phyloP scores from a whole-genome alignment of 352 stramenopile species.

The Phytophthora pistaciae region DNA sequence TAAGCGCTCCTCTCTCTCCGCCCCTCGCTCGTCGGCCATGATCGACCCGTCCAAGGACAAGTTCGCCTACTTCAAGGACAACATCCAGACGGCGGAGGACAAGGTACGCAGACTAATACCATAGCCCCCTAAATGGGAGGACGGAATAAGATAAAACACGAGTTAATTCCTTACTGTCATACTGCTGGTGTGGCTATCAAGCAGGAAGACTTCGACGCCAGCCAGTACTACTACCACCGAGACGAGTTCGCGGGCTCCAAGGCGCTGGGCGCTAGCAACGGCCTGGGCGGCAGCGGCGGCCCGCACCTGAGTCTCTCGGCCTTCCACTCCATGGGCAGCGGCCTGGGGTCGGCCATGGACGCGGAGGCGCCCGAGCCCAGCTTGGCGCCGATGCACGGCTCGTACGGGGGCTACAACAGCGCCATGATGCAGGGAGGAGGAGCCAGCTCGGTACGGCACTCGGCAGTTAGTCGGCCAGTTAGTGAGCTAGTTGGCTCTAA shows the following conservation, averaged over 20 bases:
- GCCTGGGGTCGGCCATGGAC: constrained; percentile 39
- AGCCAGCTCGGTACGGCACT: constrained; percentile 44
- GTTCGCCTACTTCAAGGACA: constrained; percentile 92
- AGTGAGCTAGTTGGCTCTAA: no score
- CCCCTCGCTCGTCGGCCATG: constrained; percentile 44
- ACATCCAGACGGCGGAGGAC: constrained; percentile 90
- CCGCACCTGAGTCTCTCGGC: constrained; percentile 53
- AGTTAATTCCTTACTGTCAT: background rate
- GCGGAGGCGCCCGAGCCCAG: constrained; percentile 30
- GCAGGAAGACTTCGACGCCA: constrained; percentile 87
- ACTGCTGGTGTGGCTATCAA: background rate
- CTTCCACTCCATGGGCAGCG: constrained; percentile 62
- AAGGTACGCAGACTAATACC: constrained; percentile 49
- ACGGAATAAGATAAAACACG: background rate
- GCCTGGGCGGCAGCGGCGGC: constrained; percentile 28
- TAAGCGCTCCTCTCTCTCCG: background rate
- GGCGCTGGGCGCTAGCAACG: constrained; percentile 31
- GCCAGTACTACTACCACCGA: constrained; percentile 90
- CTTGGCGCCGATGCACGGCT: constrained; percentile 28
- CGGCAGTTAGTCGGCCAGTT: background rate
- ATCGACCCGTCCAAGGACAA: constrained; percentile 91
- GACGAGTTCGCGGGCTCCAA: constrained; percentile 71
- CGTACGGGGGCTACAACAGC: constrained; percentile 59
- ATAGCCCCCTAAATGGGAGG: no score
- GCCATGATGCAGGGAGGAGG: constrained; percentile 46